Evolutionary conservation across 108 stramenopile genomes (phyloP), one percentile per base, ranked within the genome.

Genomic region (Nitzschia palea): DNA sequence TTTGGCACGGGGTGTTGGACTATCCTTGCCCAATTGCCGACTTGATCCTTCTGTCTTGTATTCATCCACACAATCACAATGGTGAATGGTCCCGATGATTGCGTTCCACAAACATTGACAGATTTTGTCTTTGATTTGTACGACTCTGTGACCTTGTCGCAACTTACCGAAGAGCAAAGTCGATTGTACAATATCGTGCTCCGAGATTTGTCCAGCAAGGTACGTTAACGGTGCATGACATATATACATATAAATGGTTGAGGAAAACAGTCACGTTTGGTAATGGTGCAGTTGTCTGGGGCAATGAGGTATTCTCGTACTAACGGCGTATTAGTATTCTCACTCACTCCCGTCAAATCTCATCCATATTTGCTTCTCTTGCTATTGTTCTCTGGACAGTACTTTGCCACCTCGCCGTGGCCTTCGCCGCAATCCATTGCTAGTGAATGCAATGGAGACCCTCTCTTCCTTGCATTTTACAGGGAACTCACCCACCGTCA

Each of bases 111-210:
- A 54, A 72, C 85, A 51, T 70, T 96, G 63, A 89, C 78, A 67
- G 96, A 97, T 81, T 97, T 97, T 57, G 79, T 94, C 58, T 97
- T 97, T 74, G 96, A 97, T 61, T 61, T 97, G 42, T 94, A 91
- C 73, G 96, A 97, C 65, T 82, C 86, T 22, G 79, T 88, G 34
- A 85, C 88, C 23, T 65, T 80, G 4, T 88, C 87, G 15, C 86
- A 91, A 53, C 58, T 91, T 48, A 78, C 88, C 6, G 87, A 85
- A 31, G 93, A 91, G 70, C 86, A 90, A 76, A 54, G 44, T 28
- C 36, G 53, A 14, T 71, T 88, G 32, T 94, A 94, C 70, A 65
- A 70, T 25, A 68, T 32, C 17, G 79, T 64, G 20, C 88, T 91
- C 67, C 74, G 82, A 15, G 88, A 94, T 50, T 74, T 90, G 45